Evolutionary conservation across 768 basidiomycete species (phyloP).

Genomic region (Russula dissimulans): DNA sequence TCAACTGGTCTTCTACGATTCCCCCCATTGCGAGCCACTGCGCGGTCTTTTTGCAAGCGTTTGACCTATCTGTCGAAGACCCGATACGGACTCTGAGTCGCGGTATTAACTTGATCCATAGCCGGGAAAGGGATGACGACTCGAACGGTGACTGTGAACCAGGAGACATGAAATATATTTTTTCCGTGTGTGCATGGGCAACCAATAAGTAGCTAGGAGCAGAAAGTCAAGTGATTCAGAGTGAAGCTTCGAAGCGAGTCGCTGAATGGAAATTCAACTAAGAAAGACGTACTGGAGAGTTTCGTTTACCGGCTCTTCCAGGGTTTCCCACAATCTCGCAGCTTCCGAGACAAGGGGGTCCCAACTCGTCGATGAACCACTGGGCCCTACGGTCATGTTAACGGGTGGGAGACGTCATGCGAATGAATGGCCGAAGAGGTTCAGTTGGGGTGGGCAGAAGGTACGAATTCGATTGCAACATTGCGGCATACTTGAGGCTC

Average conservation of each 20-base stretch:
- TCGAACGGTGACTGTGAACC: no score
- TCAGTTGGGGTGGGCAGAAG: not conserved
- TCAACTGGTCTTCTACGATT: constrained; percentile 69
- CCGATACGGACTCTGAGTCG: constrained; percentile 56
- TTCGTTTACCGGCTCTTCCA: not conserved
- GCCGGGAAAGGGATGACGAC: no score
- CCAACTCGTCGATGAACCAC: no score
- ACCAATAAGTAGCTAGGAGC: no score
- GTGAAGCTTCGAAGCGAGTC: not conserved
- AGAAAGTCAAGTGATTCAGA: no score
- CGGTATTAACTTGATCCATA: constrained; percentile 25
- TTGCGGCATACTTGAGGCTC: not conserved
- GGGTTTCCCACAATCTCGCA: no score
- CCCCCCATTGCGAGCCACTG: constrained; percentile 49
- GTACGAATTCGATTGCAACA: not conserved
- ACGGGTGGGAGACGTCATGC: not conserved
- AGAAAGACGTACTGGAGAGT: no score
- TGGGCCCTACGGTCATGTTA: not conserved
- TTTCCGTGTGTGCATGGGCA: no score
- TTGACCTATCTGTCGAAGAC: constrained; percentile 85
- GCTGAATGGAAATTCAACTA: not conserved
- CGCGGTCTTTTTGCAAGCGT: constrained; percentile 64
- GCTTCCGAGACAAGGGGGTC: not conserved
- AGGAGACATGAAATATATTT: no score
- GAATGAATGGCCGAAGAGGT: not conserved